These are phyloP conservation scores for Serendipita sp. DNA, from an alignment of 768 basidiomycete species.

Conservation along the genomic window DNA sequence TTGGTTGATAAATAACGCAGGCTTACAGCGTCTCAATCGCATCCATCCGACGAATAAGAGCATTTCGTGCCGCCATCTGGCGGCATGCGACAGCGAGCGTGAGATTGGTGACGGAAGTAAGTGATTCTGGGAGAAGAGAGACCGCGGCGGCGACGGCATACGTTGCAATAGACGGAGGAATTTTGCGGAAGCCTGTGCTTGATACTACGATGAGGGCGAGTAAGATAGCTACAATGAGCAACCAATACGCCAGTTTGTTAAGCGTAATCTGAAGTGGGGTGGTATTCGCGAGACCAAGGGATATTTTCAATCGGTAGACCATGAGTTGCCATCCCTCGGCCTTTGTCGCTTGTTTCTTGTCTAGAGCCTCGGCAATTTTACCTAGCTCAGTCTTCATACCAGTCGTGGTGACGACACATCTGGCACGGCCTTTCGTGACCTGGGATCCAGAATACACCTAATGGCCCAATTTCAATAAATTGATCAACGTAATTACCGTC, in stretches of 20 bases:
- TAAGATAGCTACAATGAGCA: constrained; percentile 18
- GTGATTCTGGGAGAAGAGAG: constrained; percentile 21
- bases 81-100: constrained; percentile 42
- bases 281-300: constrained; percentile 12
- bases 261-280: constrained; percentile 23
- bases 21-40: constrained; percentile 36
- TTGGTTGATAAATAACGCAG: neutral
- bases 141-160: constrained; percentile 18
- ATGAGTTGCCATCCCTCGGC: constrained; percentile 11
- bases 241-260: constrained; percentile 20
- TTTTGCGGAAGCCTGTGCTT: constrained; percentile 13
- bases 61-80: constrained; percentile 39
- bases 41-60: constrained; percentile 45
- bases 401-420: constrained; percentile 30
- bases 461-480: neutral
- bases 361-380: constrained; percentile 20
- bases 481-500: neutral
- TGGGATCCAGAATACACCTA: neutral
- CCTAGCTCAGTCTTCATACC: constrained; percentile 37
- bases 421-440: constrained; percentile 30
- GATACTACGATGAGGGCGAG: constrained; percentile 18
- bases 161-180: constrained; percentile 18
- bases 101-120: constrained; percentile 33
- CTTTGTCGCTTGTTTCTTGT: constrained; percentile 14
- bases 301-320: constrained; percentile 15